Percentiles rank a stretch among this genome's conserved stretches.
These are phyloP conservation scores for Nakaseomyces nivariensis DNA, from an alignment of 1,139 yeast species.

Conservation along the genomic window DNA sequence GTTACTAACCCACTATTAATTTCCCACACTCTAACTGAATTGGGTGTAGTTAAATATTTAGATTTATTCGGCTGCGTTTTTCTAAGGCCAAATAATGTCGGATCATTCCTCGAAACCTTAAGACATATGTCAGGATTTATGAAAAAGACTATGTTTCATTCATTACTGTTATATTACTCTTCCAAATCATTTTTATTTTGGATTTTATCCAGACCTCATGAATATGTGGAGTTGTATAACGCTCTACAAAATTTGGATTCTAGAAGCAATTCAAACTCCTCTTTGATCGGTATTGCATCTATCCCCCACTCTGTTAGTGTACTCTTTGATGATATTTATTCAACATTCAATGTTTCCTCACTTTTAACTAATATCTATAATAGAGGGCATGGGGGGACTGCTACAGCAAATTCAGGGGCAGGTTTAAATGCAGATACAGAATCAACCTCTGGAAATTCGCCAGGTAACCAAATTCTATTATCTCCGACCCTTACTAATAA, in stretches of 20 bases:
- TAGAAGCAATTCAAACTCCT: neutral
- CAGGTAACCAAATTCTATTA: conserved; percentile 7
- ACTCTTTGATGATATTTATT: conserved; percentile 18
- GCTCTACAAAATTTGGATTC: conserved; percentile 5
- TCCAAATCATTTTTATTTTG: conserved; percentile 24
- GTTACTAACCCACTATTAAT: conserved; percentile 17
- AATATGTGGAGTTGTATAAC: conserved; percentile 15
- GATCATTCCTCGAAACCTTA: conserved; percentile 17
- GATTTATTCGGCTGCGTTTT: conserved; percentile 23
- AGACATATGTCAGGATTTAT: conserved; percentile 16
- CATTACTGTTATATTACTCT: conserved; percentile 20
- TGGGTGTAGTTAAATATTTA: conserved; percentile 16
- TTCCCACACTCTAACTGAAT: conserved; percentile 15
- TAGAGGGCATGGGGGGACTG: neutral
- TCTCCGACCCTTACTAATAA: conserved; percentile 7
- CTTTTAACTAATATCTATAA: conserved; percentile 10
- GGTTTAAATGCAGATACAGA: neutral
- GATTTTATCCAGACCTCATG: conserved; percentile 27
- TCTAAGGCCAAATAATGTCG: conserved; percentile 18
- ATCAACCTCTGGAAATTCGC: conserved; percentile 2
- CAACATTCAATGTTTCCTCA: conserved; percentile 16
- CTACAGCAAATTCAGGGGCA: neutral
- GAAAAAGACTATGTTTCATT: conserved; percentile 19
- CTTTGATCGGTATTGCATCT: conserved; percentile 1
- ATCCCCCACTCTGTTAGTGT: conserved; percentile 10